These are phyloP conservation scores for Sanguinoderma infundibulare DNA, from an alignment of 1,284 basidiomycete genomes.

Conservation along the genomic window DNA sequence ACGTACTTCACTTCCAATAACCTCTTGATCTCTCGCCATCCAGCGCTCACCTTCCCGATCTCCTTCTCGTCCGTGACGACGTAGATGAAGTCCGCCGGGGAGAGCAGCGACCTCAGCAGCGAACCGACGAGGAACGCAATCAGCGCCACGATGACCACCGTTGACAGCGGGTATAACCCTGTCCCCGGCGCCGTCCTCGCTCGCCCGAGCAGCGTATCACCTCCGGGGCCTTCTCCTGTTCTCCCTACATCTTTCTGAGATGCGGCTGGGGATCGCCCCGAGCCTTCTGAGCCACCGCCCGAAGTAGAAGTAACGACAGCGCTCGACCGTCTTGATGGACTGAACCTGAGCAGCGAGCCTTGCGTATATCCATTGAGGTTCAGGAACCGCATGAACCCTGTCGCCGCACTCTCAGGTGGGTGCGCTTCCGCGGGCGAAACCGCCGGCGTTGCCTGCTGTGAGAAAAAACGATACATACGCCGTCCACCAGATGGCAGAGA, in stretches of 20 bases:
- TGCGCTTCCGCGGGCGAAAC: conserved; percentile 26
- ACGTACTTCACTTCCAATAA: conserved; percentile 81
- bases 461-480: conserved; percentile 1
- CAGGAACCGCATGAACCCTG: conserved; percentile 48
- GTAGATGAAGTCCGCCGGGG: conserved; percentile 92
- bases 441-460: conserved; percentile 19
- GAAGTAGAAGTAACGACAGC: conserved; percentile 21
- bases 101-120: conserved; percentile 83
- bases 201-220: conserved; percentile 8
- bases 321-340: conserved; percentile 32
- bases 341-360: conserved; percentile 45
- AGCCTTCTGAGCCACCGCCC: conserved; percentile 2
- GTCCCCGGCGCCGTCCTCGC: conserved; percentile 11
- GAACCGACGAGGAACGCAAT: conserved; percentile 93
- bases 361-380: conserved; percentile 49
- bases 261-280: conserved; percentile 11
- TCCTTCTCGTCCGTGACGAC: conserved; percentile 63
- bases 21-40: conserved; percentile 85
- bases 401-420: conserved; percentile 30
- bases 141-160: conserved; percentile 78
- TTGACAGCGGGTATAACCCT: conserved; percentile 53
- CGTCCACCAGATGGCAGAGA: conserved; percentile 9
- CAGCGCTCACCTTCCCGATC: conserved; percentile 51
- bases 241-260: conserved; percentile 8
- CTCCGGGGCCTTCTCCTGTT: conserved; percentile 7